Evolutionary conservation across 345 rosid genomes (phyloP), one percentile per base, ranked within the genome.

Genomic region (Pistacia atlantica): DNA sequence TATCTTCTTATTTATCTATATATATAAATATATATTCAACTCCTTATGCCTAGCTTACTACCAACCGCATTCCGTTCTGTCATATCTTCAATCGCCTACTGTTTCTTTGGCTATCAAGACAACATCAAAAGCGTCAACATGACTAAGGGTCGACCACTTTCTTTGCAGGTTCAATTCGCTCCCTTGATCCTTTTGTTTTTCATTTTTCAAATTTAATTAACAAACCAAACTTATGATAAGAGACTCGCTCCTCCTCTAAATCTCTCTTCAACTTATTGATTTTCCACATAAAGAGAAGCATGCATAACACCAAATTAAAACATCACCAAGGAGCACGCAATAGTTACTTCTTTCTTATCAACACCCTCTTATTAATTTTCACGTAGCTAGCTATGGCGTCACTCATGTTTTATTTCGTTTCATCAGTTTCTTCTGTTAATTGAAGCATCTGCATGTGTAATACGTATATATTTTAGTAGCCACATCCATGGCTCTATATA

Each of bases 81-180:
- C 61, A 51, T 88, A 75, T 90, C 94, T 5, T 81, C 92, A 77
- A 74, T 92, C 52, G 77, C 87, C 4, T 86, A 84, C 83, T 85
- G 86, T 80, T 83, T 87, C 88, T 91, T 88, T 84, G 81, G 82
- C 71, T 80, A 84, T 86, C 89, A 72, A 68, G 80, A 88, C 42
- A 64, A 79, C 60, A 61, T 77, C 75, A 73, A 61, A 64, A 73
- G 17, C 65, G 12, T 46, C 78, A 54, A 72, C 88, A 95, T 89
- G 95, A 87, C 91, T 22, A 90, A 80, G 92, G 84, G 82, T 33
- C 92, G 86, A 65, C 97, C 92, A 72, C 93, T 95, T 84, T 92
- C 97, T 77, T 85, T 95, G 87, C 97, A 92, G 98, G 98, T 92
- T 86, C 33, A 77, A 42, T 42, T 42, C 8, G 8, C 46, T 42